Base-by-base conservation (phyloP, 2,329 filamentous ascomycete species). In the Madurella fahalii region DNA sequence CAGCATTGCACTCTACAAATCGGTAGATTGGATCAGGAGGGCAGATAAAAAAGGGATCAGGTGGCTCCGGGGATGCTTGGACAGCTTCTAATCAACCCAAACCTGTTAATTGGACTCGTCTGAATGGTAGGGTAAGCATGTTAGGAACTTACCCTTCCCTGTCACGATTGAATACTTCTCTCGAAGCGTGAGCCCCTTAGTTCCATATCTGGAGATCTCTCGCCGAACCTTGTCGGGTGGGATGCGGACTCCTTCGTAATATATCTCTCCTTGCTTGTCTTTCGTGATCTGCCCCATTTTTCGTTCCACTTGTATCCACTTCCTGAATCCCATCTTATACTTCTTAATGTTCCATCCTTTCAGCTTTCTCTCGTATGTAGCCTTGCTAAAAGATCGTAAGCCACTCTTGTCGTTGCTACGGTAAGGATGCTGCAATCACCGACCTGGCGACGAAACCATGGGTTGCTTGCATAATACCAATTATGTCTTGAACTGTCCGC, bases 201-300 rank as follows among this genome's bases (percentile, higher is more conserved):
- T 47, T 47, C 30, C 44, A 32, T 47, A 47, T 47, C 44, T 47
- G 30, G 44, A 47, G 15, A 47, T 34, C n/a, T 47, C 44, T 17
- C 44, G 20, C 44, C 44, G 44, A 16, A 47, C 30, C n/a, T 9
- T 47, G 4, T 34, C 44, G n/a, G 12, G 34, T 32, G 44, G 25
- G n/a, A n/a, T n/a, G n/a, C n/a, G n/a, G n/a, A n/a, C n/a, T n/a
- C n/a, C n/a, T n/a, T n/a, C n/a, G n/a, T n/a, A n/a, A n/a, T n/a
- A n/a, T n/a, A n/a, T n/a, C n/a, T n/a, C 44, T 32, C 30, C 20
- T 37, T 37, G n/a, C 9, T 15, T 37, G 44, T 34, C 30, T 47
- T 47, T 47, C n/a, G 30, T n/a, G n/a, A n/a, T n/a, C n/a, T n/a
- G n/a, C n/a, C n/a, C n/a, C n/a, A n/a, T n/a, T n/a, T n/a, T n/a